Evolutionary conservation across 208 protist genomes (phyloP), one percentile per base, ranked within the genome.

Genomic region (Strigomonas oncopelti): DNA sequence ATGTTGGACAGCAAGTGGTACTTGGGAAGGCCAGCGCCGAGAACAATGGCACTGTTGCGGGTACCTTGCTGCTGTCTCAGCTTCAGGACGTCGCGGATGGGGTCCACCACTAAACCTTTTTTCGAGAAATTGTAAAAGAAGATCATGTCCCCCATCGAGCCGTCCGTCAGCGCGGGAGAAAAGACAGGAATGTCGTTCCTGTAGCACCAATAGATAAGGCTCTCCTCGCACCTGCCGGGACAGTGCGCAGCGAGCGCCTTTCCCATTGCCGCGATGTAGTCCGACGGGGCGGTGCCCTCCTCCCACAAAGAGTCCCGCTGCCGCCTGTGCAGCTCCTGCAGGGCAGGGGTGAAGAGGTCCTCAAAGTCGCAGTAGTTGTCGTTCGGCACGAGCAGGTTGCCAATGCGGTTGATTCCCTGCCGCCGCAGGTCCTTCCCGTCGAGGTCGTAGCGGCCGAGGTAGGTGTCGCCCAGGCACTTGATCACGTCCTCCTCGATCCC

Each of bases 401-500:
- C 99, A 56, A 99, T 99, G 53, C 99, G 85, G 84, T 99, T 99
- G 55, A 99, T 71, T 11, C 94, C 92, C 24, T 93, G 78, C 32
- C 68, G 57, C 14, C 96, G 84, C 55, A 99, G 87, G 31, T 85
- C 69, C 11, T 78, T 71, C 38, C 98, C 98, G 59, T 97, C 74
- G 0, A 99, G 67, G 20, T 62, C 59, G 76, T 99, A 99, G 27
- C 94, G 77, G 16, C 98, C 98, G 0, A 99, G 20, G 58, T 97
- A 85, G 13, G 98, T 99, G 25, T 85, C 85, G 25, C 94, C 96
- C 18, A 99, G 71, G 79, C 97, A 99, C 83, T 99, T 99, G 67
- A 99, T 99, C 27, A 99, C 92, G 74, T 99, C 99, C 80, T 99
- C 98, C 75, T 99, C 99, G 32, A 99, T 79, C 31, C 98, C 99